These are phyloP conservation scores for Thamnidium elegans DNA, from an alignment of 192 early-diverging fungal genomes.

Conservation along the genomic window DNA sequence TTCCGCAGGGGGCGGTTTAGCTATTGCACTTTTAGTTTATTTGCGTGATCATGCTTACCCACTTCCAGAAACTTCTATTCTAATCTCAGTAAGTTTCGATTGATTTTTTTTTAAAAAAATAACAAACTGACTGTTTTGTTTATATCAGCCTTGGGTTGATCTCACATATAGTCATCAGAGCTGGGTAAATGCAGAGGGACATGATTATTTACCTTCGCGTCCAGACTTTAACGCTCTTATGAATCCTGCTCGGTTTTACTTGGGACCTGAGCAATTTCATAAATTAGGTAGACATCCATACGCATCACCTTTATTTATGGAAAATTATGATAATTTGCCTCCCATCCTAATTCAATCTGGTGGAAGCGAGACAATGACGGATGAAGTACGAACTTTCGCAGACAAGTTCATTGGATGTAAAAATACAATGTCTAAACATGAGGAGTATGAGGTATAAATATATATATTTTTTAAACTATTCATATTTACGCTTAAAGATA, in stretches of 20 bases:
- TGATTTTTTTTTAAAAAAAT: slow-evolving; percentile 27
- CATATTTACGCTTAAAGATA: neutral
- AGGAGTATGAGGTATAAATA: slow-evolving; percentile 17
- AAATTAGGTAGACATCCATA: slow-evolving; percentile 44
- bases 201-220: slow-evolving; percentile 36
- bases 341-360: slow-evolving; percentile 50
- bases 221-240: slow-evolving; percentile 29
- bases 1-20: slow-evolving; percentile 65
- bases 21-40: slow-evolving; percentile 52
- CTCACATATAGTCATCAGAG: slow-evolving; percentile 44
- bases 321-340: slow-evolving; percentile 37
- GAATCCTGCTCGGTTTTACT: slow-evolving; percentile 43
- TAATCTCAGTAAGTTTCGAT: slow-evolving; percentile 49
- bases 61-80: slow-evolving; percentile 44
- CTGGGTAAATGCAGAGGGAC: slow-evolving; percentile 35
- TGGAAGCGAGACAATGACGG: slow-evolving; percentile 39
- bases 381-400: slow-evolving; percentile 39
- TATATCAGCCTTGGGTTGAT: slow-evolving; percentile 47
- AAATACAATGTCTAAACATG: slow-evolving; percentile 8
- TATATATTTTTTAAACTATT: neutral
- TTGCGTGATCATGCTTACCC: slow-evolving; percentile 51
- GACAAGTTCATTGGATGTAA: slow-evolving; percentile 13
- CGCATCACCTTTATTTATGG: slow-evolving; percentile 44
- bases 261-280: slow-evolving; percentile 30
- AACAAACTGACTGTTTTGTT: slow-evolving; percentile 6